A percentile compares a stretch with the other conserved stretches of the same genome.
phyloP scores from a whole-genome alignment of 345 rosid genomes.

The Gossypium sturtianum region DNA sequence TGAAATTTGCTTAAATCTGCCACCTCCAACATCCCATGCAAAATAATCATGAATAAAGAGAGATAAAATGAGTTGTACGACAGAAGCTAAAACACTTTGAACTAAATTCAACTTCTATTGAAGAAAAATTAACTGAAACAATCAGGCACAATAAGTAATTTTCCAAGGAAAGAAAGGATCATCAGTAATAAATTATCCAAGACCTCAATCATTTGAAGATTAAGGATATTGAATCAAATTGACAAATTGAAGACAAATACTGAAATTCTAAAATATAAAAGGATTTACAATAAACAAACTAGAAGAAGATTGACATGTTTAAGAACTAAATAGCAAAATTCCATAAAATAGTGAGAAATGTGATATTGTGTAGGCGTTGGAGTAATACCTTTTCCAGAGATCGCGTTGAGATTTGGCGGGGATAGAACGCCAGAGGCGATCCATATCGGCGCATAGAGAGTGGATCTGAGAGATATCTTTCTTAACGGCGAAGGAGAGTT shows the following conservation, averaged over 20 bases:
- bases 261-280: not conserved
- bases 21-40: not conserved
- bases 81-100: not conserved
- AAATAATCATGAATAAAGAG: not conserved
- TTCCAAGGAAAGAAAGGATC: not conserved
- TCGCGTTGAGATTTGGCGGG: slow-evolving; percentile 80
- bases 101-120: too few species aligned
- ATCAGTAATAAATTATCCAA: not conserved
- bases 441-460: slow-evolving; percentile 76
- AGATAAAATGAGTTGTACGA: not conserved
- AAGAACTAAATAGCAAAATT: not conserved
- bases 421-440: slow-evolving; percentile 75
- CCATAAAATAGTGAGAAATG: not conserved
- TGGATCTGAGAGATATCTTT: slow-evolving; percentile 69
- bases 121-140: not conserved
- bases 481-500: slow-evolving; percentile 61
- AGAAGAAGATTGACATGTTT: not conserved
- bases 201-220: not conserved
- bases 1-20: not conserved
- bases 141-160: not conserved
- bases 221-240: not conserved
- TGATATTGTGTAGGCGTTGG: not conserved
- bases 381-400: slow-evolving; percentile 77
- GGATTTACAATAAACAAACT: not conserved
- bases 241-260: not conserved